These are phyloP conservation scores for Ophiostoma ips DNA, from an alignment of 2,329 filamentous ascomycete genomes.

Conservation along the genomic window DNA sequence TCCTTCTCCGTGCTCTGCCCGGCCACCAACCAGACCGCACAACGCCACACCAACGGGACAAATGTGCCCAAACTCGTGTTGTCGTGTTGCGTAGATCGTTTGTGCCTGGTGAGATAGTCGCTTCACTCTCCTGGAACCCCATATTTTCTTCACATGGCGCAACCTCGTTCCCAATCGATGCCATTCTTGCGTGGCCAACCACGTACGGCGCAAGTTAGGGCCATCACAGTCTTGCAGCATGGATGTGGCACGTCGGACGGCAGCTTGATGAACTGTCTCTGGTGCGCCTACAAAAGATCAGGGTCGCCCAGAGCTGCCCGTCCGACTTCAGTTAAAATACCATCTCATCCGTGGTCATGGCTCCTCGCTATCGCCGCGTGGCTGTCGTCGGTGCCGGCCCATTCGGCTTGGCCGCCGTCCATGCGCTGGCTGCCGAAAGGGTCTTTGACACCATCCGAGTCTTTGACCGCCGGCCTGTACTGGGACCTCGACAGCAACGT, in stretches of 20 bases:
- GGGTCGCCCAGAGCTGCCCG: neutral
- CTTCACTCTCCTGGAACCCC: too few relatives aligned
- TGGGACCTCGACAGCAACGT: constrained; percentile 43
- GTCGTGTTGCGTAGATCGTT: neutral
- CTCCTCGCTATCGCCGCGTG: constrained; percentile 17
- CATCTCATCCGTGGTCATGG: neutral
- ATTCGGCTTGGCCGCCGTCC: constrained; percentile 19
- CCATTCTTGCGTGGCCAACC: neutral
- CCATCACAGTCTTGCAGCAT: neutral
- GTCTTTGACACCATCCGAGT: constrained; percentile 27
- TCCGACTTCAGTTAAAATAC: neutral
- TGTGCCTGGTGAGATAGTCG: neutral
- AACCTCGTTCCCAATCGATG: neutral
- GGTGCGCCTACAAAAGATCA: neutral
- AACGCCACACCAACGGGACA: too few relatives aligned
- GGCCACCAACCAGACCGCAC: too few relatives aligned
- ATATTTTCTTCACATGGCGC: neutral
- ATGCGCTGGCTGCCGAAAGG: constrained; percentile 21
- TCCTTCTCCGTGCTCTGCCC: too few relatives aligned
- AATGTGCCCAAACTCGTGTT: too few relatives aligned
- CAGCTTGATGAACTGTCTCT: too few relatives aligned
- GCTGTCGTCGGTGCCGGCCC: constrained; percentile 30
- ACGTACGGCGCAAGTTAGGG: neutral
- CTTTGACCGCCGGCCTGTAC: constrained; percentile 22
- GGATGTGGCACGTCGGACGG: too few relatives aligned